Evolutionary conservation across 2,329 filamentous ascomycete species (phyloP).

Genomic region (Rugonectria rugulosa): DNA sequence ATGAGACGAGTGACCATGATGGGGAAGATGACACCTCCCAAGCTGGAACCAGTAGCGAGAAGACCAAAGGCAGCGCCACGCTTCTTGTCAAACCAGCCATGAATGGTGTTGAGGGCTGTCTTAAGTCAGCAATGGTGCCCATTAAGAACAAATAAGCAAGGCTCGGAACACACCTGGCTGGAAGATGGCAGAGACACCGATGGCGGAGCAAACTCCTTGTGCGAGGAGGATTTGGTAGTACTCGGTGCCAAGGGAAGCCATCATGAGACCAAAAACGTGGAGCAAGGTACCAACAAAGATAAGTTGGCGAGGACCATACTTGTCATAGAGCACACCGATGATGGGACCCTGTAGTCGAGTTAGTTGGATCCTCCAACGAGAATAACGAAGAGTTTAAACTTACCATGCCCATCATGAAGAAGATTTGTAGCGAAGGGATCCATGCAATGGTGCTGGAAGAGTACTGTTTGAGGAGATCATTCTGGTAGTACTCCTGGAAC

Average conservation of each 20-base stretch:
- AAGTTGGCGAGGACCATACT: constrained; percentile 67
- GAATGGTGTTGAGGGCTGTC: constrained; percentile 40
- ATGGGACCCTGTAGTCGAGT: constrained; percentile 58
- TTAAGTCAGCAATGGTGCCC: too few relatives aligned
- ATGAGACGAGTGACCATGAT: constrained; percentile 50
- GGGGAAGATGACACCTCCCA: constrained; percentile 51
- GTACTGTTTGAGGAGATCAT: constrained; percentile 53
- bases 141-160: neutral
- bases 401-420: constrained; percentile 59
- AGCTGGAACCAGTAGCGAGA: constrained; percentile 44
- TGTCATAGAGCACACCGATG: constrained; percentile 69
- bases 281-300: constrained; percentile 60
- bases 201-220: constrained; percentile 48
- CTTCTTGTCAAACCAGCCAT: constrained; percentile 46
- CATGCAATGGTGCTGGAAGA: constrained; percentile 64
- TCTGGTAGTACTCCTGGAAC: constrained; percentile 66
- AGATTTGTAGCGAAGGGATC: constrained; percentile 64
- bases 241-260: constrained; percentile 58
- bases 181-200: constrained; percentile 45
- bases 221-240: constrained; percentile 53
- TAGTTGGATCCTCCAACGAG: neutral
- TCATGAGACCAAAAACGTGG: constrained; percentile 70
- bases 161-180: constrained; percentile 36
- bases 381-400: constrained; percentile 13
- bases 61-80: constrained; percentile 47